Percentiles rank a stretch among this genome's conserved stretches.
These are phyloP conservation scores for Hortiboletus flavorubellus DNA, from an alignment of 768 basidiomycete genomes.

Conservation along the genomic window DNA sequence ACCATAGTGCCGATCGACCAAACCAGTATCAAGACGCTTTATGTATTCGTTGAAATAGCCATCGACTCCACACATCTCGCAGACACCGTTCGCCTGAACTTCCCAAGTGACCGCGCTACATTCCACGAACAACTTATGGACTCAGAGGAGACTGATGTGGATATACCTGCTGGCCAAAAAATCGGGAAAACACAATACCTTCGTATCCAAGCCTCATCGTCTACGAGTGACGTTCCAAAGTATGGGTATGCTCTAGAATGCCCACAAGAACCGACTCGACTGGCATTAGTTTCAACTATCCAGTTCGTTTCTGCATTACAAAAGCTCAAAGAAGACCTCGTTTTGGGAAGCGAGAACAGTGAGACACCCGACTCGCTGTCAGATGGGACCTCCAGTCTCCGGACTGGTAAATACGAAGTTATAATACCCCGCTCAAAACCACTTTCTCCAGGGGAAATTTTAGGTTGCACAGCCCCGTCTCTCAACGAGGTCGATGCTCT, in stretches of 20 bases:
- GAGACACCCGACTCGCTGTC: neutral
- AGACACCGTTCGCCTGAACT: constrained; percentile 84
- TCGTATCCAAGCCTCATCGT: constrained; percentile 51
- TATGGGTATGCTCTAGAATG: constrained; percentile 12
- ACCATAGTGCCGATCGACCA: constrained; percentile 87
- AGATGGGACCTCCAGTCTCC: constrained; percentile 26
- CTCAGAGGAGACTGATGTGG: constrained; percentile 44
- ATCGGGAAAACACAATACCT: constrained; percentile 44
- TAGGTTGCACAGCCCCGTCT: constrained; percentile 93
- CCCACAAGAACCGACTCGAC: constrained; percentile 48
- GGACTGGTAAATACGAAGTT: constrained; percentile 67
- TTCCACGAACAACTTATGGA: constrained; percentile 68
- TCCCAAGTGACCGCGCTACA: constrained; percentile 67
- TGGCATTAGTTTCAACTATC: constrained; percentile 95
- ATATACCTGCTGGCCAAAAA: constrained; percentile 47
- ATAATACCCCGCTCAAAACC: constrained; percentile 86
- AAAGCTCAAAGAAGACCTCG: constrained; percentile 76
- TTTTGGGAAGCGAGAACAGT: constrained; percentile 32
- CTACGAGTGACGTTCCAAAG: neutral
- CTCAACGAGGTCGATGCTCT: constrained; percentile 81
- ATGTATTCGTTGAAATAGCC: constrained; percentile 95
- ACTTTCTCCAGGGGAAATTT: constrained; percentile 92
- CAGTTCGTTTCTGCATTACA: constrained; percentile 96
- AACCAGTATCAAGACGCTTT: constrained; percentile 91
- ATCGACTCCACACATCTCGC: constrained; percentile 85